Evolutionary conservation across 257 asterid species (phyloP).

Genomic region (Scutellaria galericulata): DNA sequence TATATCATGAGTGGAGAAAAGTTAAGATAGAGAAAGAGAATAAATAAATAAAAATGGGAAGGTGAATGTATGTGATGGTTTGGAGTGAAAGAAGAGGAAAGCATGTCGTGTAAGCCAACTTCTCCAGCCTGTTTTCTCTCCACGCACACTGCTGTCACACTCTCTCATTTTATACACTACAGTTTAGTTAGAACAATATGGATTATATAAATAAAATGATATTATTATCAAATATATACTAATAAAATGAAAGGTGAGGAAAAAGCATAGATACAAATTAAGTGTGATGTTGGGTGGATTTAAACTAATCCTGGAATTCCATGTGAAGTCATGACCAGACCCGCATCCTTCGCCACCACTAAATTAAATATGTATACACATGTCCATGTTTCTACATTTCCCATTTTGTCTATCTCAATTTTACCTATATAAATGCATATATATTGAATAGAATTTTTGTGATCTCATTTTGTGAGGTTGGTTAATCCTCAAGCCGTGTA

Average conservation of each 20-base stretch:
- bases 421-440: background rate
- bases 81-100: constrained; percentile 56
- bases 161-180: too few relatives aligned
- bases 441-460: too few relatives aligned
- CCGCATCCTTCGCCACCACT: constrained; percentile 17
- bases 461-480: too few relatives aligned
- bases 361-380: background rate
- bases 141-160: background rate
- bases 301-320: too few relatives aligned
- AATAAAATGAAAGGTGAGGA: too few relatives aligned
- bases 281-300: too few relatives aligned
- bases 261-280: too few relatives aligned
- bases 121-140: constrained; percentile 31
- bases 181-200: too few relatives aligned
- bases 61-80: constrained; percentile 42
- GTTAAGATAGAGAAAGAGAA: background rate
- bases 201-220: too few relatives aligned
- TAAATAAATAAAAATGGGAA: constrained; percentile 23
- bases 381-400: background rate
- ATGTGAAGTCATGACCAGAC: constrained; percentile 31
- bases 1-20: background rate
- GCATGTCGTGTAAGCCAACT: constrained; percentile 45
- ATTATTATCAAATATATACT: too few relatives aligned
- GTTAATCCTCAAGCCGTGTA: too few relatives aligned
- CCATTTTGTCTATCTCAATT: background rate